Evolutionary conservation across 495 filamentous ascomycete species (phyloP), one percentile per base, ranked within the genome.

Genomic region (Talaromyces nanjingensis): DNA sequence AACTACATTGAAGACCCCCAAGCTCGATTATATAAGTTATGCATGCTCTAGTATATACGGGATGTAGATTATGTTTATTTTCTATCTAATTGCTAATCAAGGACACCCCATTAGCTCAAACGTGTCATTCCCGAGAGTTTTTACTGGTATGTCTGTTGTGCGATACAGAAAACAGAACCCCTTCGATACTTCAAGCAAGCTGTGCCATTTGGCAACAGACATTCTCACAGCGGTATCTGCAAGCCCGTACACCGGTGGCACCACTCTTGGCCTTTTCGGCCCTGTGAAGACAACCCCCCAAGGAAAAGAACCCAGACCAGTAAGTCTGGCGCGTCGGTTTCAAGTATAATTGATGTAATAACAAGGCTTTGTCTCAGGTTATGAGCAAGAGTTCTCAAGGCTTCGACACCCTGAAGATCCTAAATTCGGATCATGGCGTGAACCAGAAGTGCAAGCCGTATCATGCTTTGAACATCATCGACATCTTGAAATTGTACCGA

Each of bases 91-190:
- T 24, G 8, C 11, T 6, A 54, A 54, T 20, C 8, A 25, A 25
- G 18, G 6, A 22, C 7, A 24, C 49, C 18, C 6, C 18, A 54
- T 54, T 22, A 54, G 4, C 49, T 54, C 49, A 24, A 59, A 12
- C 25, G 31, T 45, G 9, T 12, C 12, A n/a, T 63, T 2, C n/a
- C 68, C 64, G 18, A 68, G 18, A 2, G 59, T 53, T 18, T 52
- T 67, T 6, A 65, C 66, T 1, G 61, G 62, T 27, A 63, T 66
- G 54, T 66, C 66, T 47, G 31, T 24, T 16, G 37, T 20, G 18
- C 68, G 63, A 60, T 25, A 64, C 2, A 63, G 58, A 60, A 67
- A 70, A 52, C 67, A 65, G 18, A 64, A 70, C 8, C 52, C 47
- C 58, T 70, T 56, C 58, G 68, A 62, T 24, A 66, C 9, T 12